A percentile compares a stretch with the other conserved stretches of the same genome.
These are phyloP conservation scores for Metarhizium robertsii DNA, from an alignment of 2,329 filamentous ascomycete species.

Conservation along the genomic window DNA sequence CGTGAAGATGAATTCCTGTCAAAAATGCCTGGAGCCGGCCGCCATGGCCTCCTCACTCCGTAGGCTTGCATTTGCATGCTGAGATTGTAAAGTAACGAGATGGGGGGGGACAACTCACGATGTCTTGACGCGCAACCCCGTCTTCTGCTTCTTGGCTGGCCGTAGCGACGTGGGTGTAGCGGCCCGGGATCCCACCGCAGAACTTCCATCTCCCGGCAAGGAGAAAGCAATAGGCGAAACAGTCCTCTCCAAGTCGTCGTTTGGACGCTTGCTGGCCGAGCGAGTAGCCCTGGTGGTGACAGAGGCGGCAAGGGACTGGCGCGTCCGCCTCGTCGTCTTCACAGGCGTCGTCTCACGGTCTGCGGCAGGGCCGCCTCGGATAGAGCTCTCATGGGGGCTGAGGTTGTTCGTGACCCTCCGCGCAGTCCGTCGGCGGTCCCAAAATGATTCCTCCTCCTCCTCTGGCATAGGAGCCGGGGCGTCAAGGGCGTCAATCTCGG, in stretches of 20 bases:
- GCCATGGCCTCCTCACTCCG: not conserved
- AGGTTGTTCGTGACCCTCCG: slow-evolving; percentile 29
- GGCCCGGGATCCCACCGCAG: slow-evolving; percentile 45
- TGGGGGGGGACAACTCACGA: slow-evolving; percentile 44
- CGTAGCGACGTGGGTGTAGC: slow-evolving; percentile 48
- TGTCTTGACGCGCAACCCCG: slow-evolving; percentile 56
- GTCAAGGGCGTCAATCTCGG: slow-evolving; percentile 11
- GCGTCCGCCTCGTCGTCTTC: slow-evolving; percentile 24
- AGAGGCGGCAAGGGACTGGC: slow-evolving; percentile 23
- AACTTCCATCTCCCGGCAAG: slow-evolving; percentile 37
- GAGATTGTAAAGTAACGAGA: too few species aligned
- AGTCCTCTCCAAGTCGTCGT: slow-evolving; percentile 45
- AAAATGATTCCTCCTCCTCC: slow-evolving; percentile 22
- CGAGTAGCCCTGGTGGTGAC: slow-evolving; percentile 35
- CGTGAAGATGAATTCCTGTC: not conserved
- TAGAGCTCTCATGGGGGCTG: slow-evolving; percentile 27
- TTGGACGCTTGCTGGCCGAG: slow-evolving; percentile 41
- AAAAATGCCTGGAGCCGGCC: too few species aligned
- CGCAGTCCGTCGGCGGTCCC: slow-evolving; percentile 27
- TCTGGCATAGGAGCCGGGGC: slow-evolving; percentile 18
- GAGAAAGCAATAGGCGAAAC: slow-evolving; percentile 43
- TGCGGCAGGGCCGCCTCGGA: slow-evolving; percentile 22
- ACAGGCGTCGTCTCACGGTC: slow-evolving; percentile 21
- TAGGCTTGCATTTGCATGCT: too few species aligned
- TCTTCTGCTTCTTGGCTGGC: slow-evolving; percentile 49